Evolutionary conservation across 768 basidiomycete genomes (phyloP), one percentile per base, ranked within the genome.

Genomic region (Xerocomellus intermedius): DNA sequence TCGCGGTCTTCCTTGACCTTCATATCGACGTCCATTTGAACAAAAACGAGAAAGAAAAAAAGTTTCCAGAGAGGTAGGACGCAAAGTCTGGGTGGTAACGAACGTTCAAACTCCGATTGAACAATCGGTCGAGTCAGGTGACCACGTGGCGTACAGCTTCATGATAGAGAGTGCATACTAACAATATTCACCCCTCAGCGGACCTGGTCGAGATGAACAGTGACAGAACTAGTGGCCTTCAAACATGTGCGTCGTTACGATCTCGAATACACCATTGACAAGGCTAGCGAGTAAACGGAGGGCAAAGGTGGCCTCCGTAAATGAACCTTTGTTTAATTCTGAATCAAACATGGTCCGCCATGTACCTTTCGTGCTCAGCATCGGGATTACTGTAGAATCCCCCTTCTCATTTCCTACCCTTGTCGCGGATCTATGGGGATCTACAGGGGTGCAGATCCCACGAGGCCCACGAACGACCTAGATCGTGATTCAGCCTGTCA

Each of bases 21-120:
- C 86, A 89, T 89, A 64, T 91, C 89, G 60, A 90, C 80, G 69
- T 91, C 89, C 89, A 91, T 91, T 52, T 65, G 69, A 59, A 58
- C 24, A 21, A 42, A 41, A 24, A 43, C 16, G 54, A 48, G 22
- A 42, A 33, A 45, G n/a, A 41, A 51, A 55, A 58, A 52, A 60
- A 52, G 19, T 8, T 19, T 32, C 3, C 41, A 43, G 26, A 50
- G 44, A 55, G 37, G 59, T 38, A 56, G 48, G 59, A 67, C 55
- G 37, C 30, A 59, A 59, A 30, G 39, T 32, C 44, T 24, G 36
- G 50, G 24, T 28, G 21, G 30, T 26, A 37, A n/a, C n/a, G n/a
- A 41, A 8, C 2, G 19, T 72, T 64, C 0, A 35, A 49, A 33
- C 64, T 60, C 66, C 64, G 70, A 57, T 54, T 58, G 7, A 67